These are phyloP conservation scores for Peziza echinospora DNA, from an alignment of 495 filamentous ascomycete genomes.

Conservation along the genomic window DNA sequence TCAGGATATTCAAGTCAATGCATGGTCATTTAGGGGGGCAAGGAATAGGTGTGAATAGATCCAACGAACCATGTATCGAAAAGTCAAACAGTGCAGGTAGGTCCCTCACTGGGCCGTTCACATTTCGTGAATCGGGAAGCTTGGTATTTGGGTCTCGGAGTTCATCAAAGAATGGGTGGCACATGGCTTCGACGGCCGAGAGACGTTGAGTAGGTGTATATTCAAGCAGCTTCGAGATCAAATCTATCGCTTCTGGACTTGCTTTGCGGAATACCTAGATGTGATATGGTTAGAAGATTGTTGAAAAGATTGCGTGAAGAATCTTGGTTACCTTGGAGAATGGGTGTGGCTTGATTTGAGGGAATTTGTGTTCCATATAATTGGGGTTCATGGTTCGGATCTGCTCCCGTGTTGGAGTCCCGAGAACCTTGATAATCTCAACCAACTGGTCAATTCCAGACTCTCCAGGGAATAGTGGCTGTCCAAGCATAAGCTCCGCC, in stretches of 20 bases:
- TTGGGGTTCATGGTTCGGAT: conserved; percentile 99
- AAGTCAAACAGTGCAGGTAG: conserved; percentile 84
- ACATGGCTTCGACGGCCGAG: conserved; percentile 88
- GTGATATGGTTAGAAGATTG: conserved; percentile 2
- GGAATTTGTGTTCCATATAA: conserved; percentile 99
- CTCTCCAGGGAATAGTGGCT: conserved; percentile 96
- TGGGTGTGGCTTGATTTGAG: conserved; percentile 97
- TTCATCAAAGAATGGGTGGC: conserved; percentile 97
- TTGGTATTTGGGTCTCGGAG: conserved; percentile 68
- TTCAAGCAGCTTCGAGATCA: conserved; percentile 82
- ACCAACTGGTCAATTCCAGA: conserved; percentile 97
- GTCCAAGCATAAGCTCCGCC: conserved; percentile 96
- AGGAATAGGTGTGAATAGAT: not conserved
- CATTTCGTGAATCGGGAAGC: conserved; percentile 82
- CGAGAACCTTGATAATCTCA: conserved; percentile 98
- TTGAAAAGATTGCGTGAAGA: not conserved
- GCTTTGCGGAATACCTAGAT: conserved; percentile 94
- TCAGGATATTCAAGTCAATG: conserved; percentile 8
- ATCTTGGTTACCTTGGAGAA: conserved; percentile 58
- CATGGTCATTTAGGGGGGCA: conserved; percentile 2
- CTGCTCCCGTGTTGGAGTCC: conserved; percentile 92
- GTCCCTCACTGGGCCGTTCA: conserved; percentile 50
- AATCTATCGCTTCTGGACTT: conserved; percentile 72
- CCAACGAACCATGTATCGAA: conserved; percentile 61
- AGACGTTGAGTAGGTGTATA: conserved; percentile 93